phyloP scores from a whole-genome alignment of 2,329 filamentous ascomycete genomes.

The Nemania abortiva region DNA sequence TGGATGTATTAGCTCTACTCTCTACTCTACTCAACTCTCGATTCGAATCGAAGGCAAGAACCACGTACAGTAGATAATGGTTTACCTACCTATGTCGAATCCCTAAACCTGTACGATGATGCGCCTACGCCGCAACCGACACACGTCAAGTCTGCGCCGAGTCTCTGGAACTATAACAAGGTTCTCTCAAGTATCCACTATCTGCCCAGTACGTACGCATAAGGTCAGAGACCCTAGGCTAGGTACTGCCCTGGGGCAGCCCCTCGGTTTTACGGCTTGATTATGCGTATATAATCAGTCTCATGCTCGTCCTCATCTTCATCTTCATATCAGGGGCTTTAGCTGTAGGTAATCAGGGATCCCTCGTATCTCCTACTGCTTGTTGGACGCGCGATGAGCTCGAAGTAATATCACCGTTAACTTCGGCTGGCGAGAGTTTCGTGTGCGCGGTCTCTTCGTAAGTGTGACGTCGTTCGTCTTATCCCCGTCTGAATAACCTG shows the following conservation, averaged over 20 bases:
- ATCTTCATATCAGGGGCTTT: background rate
- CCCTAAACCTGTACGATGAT: too few relatives aligned
- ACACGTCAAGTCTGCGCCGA: background rate
- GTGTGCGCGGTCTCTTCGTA: slow-evolving; percentile 5
- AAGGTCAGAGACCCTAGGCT: too few relatives aligned
- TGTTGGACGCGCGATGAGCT: slow-evolving; percentile 14
- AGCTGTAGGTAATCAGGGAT: background rate
- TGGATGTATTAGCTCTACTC: too few relatives aligned
- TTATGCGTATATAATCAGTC: background rate
- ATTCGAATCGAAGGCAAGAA: too few relatives aligned
- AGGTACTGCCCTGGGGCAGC: too few relatives aligned
- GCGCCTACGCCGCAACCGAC: background rate
- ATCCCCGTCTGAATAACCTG: background rate
- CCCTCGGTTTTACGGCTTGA: too few relatives aligned
- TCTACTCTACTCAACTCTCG: too few relatives aligned
- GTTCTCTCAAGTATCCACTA: background rate
- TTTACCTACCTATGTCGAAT: too few relatives aligned
- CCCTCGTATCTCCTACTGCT: background rate
- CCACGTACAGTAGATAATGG: too few relatives aligned
- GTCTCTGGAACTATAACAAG: slow-evolving; percentile 6
- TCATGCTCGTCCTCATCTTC: background rate
- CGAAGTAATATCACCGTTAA: slow-evolving; percentile 14
- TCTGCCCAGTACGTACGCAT: background rate
- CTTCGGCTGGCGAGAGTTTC: background rate
- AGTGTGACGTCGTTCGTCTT: slow-evolving; percentile 31